Evolutionary conservation across 805 yeast genomes (phyloP).

Genomic region (Metschnikowia koreensis): DNA sequence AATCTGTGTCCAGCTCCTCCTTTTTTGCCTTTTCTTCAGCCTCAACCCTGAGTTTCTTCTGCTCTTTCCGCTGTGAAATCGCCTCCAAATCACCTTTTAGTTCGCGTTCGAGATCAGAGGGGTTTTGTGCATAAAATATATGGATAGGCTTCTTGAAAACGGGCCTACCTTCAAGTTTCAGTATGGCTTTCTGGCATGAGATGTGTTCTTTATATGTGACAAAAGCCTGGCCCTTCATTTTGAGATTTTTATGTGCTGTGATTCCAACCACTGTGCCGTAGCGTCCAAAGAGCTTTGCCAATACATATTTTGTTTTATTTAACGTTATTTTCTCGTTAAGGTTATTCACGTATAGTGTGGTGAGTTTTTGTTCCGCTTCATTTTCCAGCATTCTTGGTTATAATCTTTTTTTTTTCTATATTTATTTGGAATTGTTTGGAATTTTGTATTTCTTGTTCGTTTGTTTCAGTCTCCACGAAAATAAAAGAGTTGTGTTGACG

Average conservation of each 20-base stretch:
- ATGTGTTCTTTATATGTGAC: conserved; percentile 49
- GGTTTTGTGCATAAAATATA: conserved; percentile 41
- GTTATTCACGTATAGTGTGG: conserved; percentile 62
- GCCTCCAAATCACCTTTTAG: conserved; percentile 8
- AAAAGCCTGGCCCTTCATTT: conserved; percentile 81
- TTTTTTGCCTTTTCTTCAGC: conserved; percentile 15
- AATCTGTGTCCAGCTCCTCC: conserved; percentile 13
- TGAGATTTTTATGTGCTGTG: conserved; percentile 58
- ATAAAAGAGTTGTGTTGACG: background rate
- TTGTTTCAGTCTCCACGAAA: too few relatives aligned
- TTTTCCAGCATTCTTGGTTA: background rate
- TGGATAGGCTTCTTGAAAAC: conserved; percentile 50
- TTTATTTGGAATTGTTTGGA: too few relatives aligned
- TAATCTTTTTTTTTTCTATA: background rate
- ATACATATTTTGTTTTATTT: conserved; percentile 45
- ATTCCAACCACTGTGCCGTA: conserved; percentile 52
- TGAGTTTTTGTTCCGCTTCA: background rate
- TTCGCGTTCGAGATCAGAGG: conserved; percentile 40
- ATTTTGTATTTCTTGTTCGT: too few relatives aligned
- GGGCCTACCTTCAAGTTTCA: conserved; percentile 37
- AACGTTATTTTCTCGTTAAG: conserved; percentile 66
- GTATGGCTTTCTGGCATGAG: conserved; percentile 46
- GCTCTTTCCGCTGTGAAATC: conserved; percentile 19
- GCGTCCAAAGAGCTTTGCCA: conserved; percentile 41
- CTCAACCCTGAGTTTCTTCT: conserved; percentile 23